Base-by-base conservation (phyloP, 768 basidiomycete species). In the Leccinum sublutescens region DNA sequence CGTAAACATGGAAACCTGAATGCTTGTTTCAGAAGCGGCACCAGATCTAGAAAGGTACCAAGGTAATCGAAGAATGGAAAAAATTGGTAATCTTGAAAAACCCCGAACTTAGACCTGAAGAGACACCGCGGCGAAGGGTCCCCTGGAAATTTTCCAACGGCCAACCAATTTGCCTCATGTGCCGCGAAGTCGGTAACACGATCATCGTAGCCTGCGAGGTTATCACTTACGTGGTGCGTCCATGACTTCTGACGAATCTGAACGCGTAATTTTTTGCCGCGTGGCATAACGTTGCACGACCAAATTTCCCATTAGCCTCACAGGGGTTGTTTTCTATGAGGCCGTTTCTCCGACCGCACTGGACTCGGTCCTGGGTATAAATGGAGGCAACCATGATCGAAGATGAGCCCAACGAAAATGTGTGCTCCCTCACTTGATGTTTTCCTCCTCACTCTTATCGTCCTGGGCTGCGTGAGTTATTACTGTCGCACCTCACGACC, bases 91-190 rank as follows among this genome's bases (percentile, higher is more conserved):
- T 60, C 62, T 33, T 33, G 54, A 66, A 61, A 55, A 27, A 50
- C 31, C 64, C 50, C 54, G 60, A 61, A 55, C 58, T 54, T 19
- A 48, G 36, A 23, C 61, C 43, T 45, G 23, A 57, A 69, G 62
- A 66, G 66, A 69, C 61, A 69, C 69, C 68, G 69, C 68, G 68
- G 69, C 57, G 67, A 71, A 65, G 61, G 25, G 52, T 38, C 50
- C 45, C 48, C 15, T 19, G 19, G 50, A 55, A 50, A 65, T 45
- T 34, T 67, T 59, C 50, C 53, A 60, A 54, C 25, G 38, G 61
- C 36, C 51, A 23, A 25, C 61, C 51, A 14, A 52, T n/a, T 56
- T 54, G 31, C 50, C 34, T 55, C 58, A 52, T 60, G 56, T 23
- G 14, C 50, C 52, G 55, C 57, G 59, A 68, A 66, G 58, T 62